Conservation (phyloP, 2,329 filamentous ascomycete species). For the Fusarium palustre region DNA sequence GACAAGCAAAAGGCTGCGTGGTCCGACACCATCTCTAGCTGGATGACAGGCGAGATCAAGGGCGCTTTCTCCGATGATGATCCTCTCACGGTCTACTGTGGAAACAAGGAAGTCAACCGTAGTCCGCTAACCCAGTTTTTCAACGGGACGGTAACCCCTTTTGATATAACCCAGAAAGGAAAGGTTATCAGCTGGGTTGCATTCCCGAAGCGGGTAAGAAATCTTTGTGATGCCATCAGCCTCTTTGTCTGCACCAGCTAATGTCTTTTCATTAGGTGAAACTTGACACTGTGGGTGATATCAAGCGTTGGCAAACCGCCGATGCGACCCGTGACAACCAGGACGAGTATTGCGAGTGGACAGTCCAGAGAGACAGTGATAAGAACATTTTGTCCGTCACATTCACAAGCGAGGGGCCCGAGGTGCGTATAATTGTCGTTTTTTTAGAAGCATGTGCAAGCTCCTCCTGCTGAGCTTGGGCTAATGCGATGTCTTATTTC, state of each 20-base stretch:
- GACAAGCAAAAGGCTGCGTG: neutral
- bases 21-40: constrained; percentile 4
- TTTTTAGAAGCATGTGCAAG: neutral
- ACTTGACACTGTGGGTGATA: neutral
- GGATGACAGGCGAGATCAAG: constrained; percentile 1
- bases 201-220: constrained; percentile 12
- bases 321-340: constrained; percentile 9
- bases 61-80: neutral
- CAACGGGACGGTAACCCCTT: constrained; percentile 9
- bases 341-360: constrained; percentile 22
- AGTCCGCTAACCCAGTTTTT: constrained; percentile 5
- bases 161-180: neutral
- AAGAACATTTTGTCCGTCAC: constrained; percentile 1
- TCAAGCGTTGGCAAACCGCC: constrained; percentile 6
- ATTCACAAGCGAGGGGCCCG: constrained; percentile 16
- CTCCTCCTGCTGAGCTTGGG: neutral
- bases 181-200: constrained; percentile 5
- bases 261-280: neutral
- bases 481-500: neutral
- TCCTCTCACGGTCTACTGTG: neutral
- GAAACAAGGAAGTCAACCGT: neutral
- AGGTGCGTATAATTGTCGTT: neutral
- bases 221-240: neutral
- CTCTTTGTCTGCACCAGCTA: neutral
- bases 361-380: constrained; percentile 8